Base-by-base conservation (phyloP, 306 rosid species). In the Castanea sativa region DNA sequence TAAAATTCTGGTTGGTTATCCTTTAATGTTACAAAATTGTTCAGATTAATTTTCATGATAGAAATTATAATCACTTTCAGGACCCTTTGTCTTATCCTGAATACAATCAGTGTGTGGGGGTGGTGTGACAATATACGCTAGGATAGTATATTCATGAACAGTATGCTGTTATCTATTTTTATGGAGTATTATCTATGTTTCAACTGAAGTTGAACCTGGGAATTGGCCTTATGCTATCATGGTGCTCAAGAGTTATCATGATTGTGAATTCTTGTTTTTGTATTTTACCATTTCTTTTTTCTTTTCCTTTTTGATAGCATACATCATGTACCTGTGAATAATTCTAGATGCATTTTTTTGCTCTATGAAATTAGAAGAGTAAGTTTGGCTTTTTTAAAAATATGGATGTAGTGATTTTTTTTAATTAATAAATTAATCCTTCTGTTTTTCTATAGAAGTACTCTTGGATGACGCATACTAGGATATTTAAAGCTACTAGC, bases 1-100 rank as follows among this genome's bases (percentile, higher is more conserved):
- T 23, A 95, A 92, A 86, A 89, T 95, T 88, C 88, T 95, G 98
- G 98, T 92, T 69, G 78, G 99, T 91, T 71, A 53, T 76, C 73
- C 73, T 79, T 77, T 72, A 53, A 69, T 41, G 60, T 77, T 79
- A 67, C 71, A 38, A 75, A 59, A 33, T 71, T 75, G 1, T 69
- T 41, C 38, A 41, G 71, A 56, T 71, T 73, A 33, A 20, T 73
- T 73, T 23, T 73, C 55, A 67, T 45, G 23, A 27, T 15, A 55
- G 35, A 38, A 4, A 52, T 76, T 45, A 45, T 61, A 38, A 15
- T 4, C 45, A 45, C 29, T 61, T 25, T 45, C 60, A 63, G 6
- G 21, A 76, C 19, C 61, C 73, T 64, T 33, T 29, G 30, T 30
- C 10, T 15, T 64, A 64, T 30, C 32, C 5, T 64, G 21, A 5